Evolutionary conservation across 2,329 filamentous ascomycete species (phyloP).

Genomic region (Amesomyces nigricolor): DNA sequence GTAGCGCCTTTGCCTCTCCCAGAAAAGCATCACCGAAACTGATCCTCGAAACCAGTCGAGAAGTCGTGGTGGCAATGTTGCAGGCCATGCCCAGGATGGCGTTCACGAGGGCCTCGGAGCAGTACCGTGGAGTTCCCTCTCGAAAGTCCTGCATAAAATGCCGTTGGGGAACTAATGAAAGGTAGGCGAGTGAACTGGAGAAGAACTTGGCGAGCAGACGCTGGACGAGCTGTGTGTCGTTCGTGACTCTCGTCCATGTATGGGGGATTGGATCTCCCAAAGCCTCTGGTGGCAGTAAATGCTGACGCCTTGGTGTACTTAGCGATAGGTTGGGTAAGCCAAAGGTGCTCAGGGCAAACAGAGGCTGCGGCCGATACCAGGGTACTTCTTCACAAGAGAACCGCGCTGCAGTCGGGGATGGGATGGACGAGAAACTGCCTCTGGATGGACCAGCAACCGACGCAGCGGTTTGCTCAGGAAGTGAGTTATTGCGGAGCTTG

Average conservation of each 20-base stretch:
- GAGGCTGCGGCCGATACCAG: too few species aligned
- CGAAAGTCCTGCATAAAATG: slow-evolving; percentile 23
- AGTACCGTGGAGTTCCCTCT: slow-evolving; percentile 20
- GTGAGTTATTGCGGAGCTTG: too few species aligned
- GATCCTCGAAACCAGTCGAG: slow-evolving; percentile 15
- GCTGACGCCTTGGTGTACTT: not conserved
- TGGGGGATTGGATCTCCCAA: slow-evolving; percentile 7
- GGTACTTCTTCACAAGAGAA: too few species aligned
- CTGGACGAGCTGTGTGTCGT: slow-evolving; percentile 19
- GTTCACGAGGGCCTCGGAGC: slow-evolving; percentile 24
- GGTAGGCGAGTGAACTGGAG: slow-evolving; percentile 14
- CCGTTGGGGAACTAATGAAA: slow-evolving; percentile 18
- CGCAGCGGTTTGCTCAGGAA: too few species aligned
- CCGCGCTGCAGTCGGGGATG: not conserved
- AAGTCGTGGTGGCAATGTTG: slow-evolving; percentile 11
- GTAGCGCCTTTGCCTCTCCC: slow-evolving; percentile 21
- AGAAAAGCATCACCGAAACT: slow-evolving; percentile 24
- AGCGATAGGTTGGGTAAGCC: not conserved
- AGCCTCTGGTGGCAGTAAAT: not conserved
- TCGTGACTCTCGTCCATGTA: slow-evolving; percentile 23
- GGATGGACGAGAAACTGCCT: not conserved
- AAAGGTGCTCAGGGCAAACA: not conserved
- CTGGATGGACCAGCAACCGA: too few species aligned
- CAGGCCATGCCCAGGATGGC: slow-evolving; percentile 24
- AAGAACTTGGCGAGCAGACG: slow-evolving; percentile 21